phyloP scores from a whole-genome alignment of 2,329 filamentous ascomycete genomes.

The Ophiocordyceps camponoti-saundersi region DNA sequence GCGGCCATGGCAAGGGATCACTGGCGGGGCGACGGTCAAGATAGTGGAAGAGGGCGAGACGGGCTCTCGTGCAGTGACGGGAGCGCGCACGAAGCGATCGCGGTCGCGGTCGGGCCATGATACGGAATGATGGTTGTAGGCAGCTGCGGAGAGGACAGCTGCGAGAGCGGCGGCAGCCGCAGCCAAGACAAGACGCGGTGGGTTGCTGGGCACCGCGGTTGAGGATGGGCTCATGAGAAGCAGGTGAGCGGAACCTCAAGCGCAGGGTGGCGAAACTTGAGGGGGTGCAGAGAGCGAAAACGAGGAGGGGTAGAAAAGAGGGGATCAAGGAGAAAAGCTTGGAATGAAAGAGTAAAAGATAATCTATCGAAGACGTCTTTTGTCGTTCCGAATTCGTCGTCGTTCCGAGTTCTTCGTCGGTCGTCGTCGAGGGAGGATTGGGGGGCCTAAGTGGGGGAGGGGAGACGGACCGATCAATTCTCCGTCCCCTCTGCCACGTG shows the following conservation, averaged over 20 bases:
- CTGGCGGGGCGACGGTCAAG: conserved; percentile 39
- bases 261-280: too few relatives aligned
- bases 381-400: too few relatives aligned
- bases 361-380: too few relatives aligned
- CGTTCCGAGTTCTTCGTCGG: too few relatives aligned
- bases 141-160: conserved; percentile 5
- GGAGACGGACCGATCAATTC: too few relatives aligned
- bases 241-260: not conserved
- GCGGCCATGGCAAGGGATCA: conserved; percentile 25
- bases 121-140: not conserved
- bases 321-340: not conserved
- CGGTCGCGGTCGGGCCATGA: conserved; percentile 35
- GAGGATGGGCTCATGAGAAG: not conserved
- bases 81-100: conserved; percentile 47
- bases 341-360: too few relatives aligned
- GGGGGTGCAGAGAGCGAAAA: not conserved
- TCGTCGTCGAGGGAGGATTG: too few relatives aligned
- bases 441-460: too few relatives aligned
- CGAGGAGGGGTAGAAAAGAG: not conserved
- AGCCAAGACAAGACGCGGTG: not conserved
- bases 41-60: conserved; percentile 54
- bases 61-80: conserved; percentile 39
- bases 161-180: conserved; percentile 3
- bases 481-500: too few relatives aligned
- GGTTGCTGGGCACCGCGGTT: not conserved